These are phyloP conservation scores for Phytophthora tentaculata DNA, from an alignment of 352 stramenopile species.

Conservation along the genomic window DNA sequence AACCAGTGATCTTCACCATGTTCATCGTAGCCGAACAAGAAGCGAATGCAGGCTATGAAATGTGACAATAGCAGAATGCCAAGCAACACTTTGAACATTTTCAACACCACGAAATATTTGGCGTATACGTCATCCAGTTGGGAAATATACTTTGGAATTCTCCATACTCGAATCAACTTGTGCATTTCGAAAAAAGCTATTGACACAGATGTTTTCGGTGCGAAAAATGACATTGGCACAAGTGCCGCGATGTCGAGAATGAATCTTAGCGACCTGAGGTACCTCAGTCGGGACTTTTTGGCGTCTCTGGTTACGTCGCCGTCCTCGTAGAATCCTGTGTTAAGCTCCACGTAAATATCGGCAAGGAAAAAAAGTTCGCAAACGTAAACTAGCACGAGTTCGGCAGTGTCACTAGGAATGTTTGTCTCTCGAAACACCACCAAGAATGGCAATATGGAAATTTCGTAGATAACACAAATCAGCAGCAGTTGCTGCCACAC, in stretches of 20 bases:
- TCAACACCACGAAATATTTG: slow-evolving; percentile 59
- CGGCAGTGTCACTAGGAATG: slow-evolving; percentile 26
- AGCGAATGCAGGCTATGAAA: slow-evolving; percentile 63
- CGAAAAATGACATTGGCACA: slow-evolving; percentile 49
- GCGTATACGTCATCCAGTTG: slow-evolving; percentile 67
- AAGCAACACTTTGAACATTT: slow-evolving; percentile 59
- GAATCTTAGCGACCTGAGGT: slow-evolving; percentile 62
- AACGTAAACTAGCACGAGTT: slow-evolving; percentile 49
- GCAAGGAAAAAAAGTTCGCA: slow-evolving; percentile 64
- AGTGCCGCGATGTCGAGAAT: slow-evolving; percentile 55
- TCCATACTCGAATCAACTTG: slow-evolving; percentile 57
- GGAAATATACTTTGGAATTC: slow-evolving; percentile 53
- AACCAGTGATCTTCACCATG: slow-evolving; percentile 62
- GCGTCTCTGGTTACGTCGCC: slow-evolving; percentile 63
- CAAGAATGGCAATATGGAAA: slow-evolving; percentile 59
- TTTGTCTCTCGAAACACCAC: slow-evolving; percentile 41
- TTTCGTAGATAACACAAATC: slow-evolving; percentile 57
- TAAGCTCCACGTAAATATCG: slow-evolving; percentile 71
- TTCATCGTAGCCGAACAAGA: slow-evolving; percentile 59
- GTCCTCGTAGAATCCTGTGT: slow-evolving; percentile 74
- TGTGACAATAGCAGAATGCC: slow-evolving; percentile 58
- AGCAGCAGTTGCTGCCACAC: slow-evolving; percentile 70
- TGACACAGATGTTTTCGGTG: slow-evolving; percentile 14
- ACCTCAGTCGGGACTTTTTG: slow-evolving; percentile 54
- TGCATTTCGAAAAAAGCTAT: slow-evolving; percentile 67